phyloP scores from a whole-genome alignment of 2,329 filamentous ascomycete species.

The Calonectria pseudoturangicola region DNA sequence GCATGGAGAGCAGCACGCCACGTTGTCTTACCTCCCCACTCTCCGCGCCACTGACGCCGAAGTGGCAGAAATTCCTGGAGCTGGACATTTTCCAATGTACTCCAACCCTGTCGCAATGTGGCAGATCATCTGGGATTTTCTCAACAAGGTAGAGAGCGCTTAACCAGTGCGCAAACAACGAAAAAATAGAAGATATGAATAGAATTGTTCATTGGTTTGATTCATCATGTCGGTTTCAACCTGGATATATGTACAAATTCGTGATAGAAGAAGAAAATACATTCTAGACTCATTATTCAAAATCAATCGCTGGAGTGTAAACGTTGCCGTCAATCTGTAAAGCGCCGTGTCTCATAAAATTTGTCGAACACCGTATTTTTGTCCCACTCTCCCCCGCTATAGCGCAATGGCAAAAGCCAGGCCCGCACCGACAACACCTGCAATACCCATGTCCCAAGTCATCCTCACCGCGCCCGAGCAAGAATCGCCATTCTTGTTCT shows the following conservation, averaged over 20 bases:
- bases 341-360: not conserved
- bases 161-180: not conserved
- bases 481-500: constrained; percentile 16
- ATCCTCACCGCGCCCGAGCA: constrained; percentile 35
- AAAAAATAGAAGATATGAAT: too few relatives aligned
- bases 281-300: not conserved
- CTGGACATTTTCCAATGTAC: constrained; percentile 55
- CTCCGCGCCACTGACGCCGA: constrained; percentile 43
- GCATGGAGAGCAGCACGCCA: constrained; percentile 44
- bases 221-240: constrained; percentile 7
- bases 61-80: constrained; percentile 47
- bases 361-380: not conserved
- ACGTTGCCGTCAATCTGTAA: not conserved
- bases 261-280: not conserved
- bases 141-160: not conserved
- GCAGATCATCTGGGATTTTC: constrained; percentile 10
- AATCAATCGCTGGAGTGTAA: not conserved
- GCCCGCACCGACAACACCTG: constrained; percentile 38
- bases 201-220: not conserved
- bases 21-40: constrained; percentile 41
- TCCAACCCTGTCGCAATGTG: constrained; percentile 60
- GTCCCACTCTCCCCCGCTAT: not conserved
- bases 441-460: constrained; percentile 29
- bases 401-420: constrained; percentile 33
- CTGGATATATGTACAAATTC: constrained; percentile 9